Base-by-base conservation (phyloP, 352 stramenopile species). In the Peronospora destructor region DNA sequence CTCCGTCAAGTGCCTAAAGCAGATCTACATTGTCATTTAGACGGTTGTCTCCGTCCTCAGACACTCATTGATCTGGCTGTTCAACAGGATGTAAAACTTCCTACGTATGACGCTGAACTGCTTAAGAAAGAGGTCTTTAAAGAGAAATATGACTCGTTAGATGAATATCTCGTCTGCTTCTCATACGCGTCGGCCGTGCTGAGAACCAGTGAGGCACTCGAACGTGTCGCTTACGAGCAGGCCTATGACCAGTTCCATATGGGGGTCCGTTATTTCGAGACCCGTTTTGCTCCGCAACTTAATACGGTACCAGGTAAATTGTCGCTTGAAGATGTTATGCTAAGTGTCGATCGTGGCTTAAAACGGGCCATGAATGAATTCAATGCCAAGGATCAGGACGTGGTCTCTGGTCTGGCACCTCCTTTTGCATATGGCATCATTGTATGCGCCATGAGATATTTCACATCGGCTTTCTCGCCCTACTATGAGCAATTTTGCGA, bases 361-460 rank as follows among this genome's bases (percentile, higher is more conserved):
- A 43, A 72, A 62, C 73, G 76, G n/a, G 80, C 76, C 10, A 78
- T 76, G 3, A 57, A 84, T 11, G 70, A 91, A 62, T 77, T 63
- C 39, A 91, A 91, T 46, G 73, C 63, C 2, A 57, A 53, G 11
- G 73, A 87, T 46, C 38, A 43, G 1, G 65, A 87, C 34, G 73
- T 83, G 16, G 46, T 55, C 12, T 73, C 49, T 23, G 78, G 69
- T 10, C 49, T 73, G 13, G 84, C 80, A 8, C 85, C 84, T 3
- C 56, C 26, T 2, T 92, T 85, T 64, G 73, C 68, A 16, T 95
- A 91, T 37, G 80, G 85, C 45, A 91, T 95, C 46, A 94, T 95
- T 45, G 80, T 88, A 23, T 95, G 85, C 45, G 85, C 82, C 8
- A 95, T 95, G 85, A 69, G 85, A 34, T 90, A 87, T 64, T 95